These are phyloP conservation scores for Scalesia atractyloides DNA, from an alignment of 129 eudicot species.

Conservation along the genomic window DNA sequence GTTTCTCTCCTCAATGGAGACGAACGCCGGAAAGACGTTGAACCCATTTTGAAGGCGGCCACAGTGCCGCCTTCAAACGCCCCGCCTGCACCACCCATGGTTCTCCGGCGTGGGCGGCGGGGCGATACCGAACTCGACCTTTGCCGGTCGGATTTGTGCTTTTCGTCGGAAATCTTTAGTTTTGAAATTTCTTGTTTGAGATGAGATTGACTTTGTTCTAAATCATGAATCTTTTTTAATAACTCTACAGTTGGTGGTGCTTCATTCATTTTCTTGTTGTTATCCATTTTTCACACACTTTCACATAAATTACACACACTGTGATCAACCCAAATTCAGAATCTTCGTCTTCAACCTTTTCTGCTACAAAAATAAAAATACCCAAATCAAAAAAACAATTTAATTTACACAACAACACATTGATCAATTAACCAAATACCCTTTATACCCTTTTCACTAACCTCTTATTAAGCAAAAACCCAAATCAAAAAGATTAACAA, in stretches of 20 bases:
- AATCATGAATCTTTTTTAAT: conserved; percentile 66
- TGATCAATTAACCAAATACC: conserved; percentile 1
- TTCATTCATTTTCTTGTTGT: conserved; percentile 26
- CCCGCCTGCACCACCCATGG: conserved; percentile 37
- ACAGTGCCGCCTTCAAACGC: conserved; percentile 41
- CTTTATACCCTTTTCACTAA: neutral
- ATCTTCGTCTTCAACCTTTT: neutral
- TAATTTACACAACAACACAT: neutral
- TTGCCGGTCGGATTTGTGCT: conserved; percentile 6
- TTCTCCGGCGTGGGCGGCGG: conserved; percentile 41
- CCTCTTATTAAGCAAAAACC: neutral
- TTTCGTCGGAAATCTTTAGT: conserved; percentile 39
- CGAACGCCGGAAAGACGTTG: conserved; percentile 66
- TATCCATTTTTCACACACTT: conserved; percentile 31
- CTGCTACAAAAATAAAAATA: too few species aligned
- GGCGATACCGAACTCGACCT: conserved; percentile 54
- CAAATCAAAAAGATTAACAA: neutral
- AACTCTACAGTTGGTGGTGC: conserved; percentile 62
- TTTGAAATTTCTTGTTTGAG: conserved; percentile 67
- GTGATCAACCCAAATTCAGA: neutral
- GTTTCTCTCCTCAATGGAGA: conserved; percentile 92
- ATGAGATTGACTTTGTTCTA: conserved; percentile 57
- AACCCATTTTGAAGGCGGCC: conserved; percentile 55
- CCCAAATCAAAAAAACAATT: too few species aligned
- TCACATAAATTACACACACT: conserved; percentile 20